Base-by-base conservation (phyloP, 768 basidiomycete genomes). In the Podaxis rugospora region DNA sequence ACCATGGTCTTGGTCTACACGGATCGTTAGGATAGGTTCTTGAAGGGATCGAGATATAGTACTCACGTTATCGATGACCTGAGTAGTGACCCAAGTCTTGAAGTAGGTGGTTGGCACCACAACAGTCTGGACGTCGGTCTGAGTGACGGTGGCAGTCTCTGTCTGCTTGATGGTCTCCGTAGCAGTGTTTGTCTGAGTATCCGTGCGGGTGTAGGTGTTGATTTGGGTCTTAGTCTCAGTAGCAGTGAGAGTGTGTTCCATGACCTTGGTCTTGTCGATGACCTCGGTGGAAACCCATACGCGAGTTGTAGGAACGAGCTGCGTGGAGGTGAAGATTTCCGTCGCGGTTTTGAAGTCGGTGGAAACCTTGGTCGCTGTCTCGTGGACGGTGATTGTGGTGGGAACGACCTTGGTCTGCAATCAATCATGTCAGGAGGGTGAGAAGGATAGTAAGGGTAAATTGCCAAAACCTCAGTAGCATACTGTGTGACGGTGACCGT, bases 231-330 rank as follows among this genome's bases (percentile, higher is more conserved):
- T 72, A 4, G 83, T 86, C 73, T 85, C 79, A 37, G 87, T 88
- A 11, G 83, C 83, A 59, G 87, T 89, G 65, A 83, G 67, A 50
- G 85, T 86, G 67, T 84, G 77, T 64, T 87, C 83, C 52, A 84
- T 44, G 25, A 75, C 78, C 75, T 80, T 69, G 65, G 83, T 85
- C 57, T 75, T 74, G 76, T 87, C 84, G 65, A 84, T 78, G 68
- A 83, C 74, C 71, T 87, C 81, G 21, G 87, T 89, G 14, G 86
- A 88, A 40, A 86, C 79, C 80, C 81, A 89, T 51, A 87, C 78
- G 51, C 81, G 80, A 11, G 86, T 88, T 27, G 87, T 88, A 51
- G 86, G 86, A 46, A 84, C 74, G 36, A 82, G 72, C 70, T 83
- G 71, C 23, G 82, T 76, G 5, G 81, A 82, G 2, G 85, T 86